These are phyloP conservation scores for Brassica juncea DNA, from an alignment of 345 rosid genomes.

Conservation along the genomic window DNA sequence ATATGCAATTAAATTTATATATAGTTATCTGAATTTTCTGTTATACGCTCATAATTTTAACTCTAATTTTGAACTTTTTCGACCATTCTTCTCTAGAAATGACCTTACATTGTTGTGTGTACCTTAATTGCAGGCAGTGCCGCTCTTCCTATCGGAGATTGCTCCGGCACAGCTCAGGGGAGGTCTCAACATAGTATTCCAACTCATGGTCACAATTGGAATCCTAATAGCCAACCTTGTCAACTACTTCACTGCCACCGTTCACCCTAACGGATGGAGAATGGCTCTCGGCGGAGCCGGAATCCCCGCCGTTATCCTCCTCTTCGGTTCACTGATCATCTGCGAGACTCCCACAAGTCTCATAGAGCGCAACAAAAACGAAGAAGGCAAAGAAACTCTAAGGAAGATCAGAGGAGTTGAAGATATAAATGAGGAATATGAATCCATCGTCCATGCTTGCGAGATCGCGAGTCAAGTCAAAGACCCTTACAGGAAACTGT, in stretches of 20 bases:
- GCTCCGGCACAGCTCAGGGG: not conserved
- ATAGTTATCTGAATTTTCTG: not conserved
- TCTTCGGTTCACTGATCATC: not conserved
- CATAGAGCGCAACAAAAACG: not conserved
- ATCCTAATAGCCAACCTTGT: not conserved
- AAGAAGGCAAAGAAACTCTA: not conserved
- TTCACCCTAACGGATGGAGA: not conserved
- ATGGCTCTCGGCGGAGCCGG: not conserved
- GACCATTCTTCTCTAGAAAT: not conserved
- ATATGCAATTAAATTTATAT: not conserved
- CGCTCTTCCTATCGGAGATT: not conserved
- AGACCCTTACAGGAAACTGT: not conserved
- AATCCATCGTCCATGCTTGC: not conserved
- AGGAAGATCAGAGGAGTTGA: not conserved
- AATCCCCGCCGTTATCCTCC: not conserved
- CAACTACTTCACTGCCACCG: constrained; percentile 1
- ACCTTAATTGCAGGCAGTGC: not conserved
- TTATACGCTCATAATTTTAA: not conserved
- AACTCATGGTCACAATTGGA: not conserved
- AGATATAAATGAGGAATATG: not conserved
- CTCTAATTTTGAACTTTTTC: not conserved
- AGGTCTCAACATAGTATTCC: not conserved
- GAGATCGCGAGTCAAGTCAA: not conserved
- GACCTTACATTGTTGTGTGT: not conserved
- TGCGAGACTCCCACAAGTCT: not conserved